These are phyloP conservation scores for Xerocomellus intermedius DNA, from an alignment of 768 basidiomycete species.

Conservation along the genomic window DNA sequence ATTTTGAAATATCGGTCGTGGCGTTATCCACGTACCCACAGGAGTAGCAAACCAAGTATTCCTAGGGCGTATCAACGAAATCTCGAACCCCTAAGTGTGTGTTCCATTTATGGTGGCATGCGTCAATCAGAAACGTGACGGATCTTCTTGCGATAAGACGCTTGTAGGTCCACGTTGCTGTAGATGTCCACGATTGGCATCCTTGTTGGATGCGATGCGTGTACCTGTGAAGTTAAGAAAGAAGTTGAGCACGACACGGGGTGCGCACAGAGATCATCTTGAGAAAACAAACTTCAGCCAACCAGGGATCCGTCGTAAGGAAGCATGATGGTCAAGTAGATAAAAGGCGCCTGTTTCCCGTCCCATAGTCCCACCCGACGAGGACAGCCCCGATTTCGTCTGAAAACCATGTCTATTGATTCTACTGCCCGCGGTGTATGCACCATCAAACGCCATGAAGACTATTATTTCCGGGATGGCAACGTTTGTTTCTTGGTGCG, in stretches of 20 bases:
- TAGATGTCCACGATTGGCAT: constrained; percentile 1
- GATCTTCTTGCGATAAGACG: constrained; percentile 19
- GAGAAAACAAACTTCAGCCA: constrained; percentile 10
- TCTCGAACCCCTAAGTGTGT: neutral
- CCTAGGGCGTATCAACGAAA: neutral
- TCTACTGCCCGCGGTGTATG: constrained; percentile 7
- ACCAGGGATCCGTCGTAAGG: neutral
- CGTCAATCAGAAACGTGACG: constrained; percentile 1
- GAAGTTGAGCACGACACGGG: constrained; percentile 13
- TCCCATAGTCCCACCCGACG: neutral
- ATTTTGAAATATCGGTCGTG: constrained; percentile 3
- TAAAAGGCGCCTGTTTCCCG: constrained; percentile 8
- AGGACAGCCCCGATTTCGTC: neutral
- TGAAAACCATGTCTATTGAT: neutral
- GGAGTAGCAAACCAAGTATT: neutral
- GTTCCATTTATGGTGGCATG: neutral
- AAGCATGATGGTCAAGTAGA: constrained; percentile 5
- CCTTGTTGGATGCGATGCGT: neutral
- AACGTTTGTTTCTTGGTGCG: constrained; percentile 55
- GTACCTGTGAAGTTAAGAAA: neutral
- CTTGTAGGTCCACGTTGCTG: constrained; percentile 25
- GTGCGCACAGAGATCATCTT: constrained; percentile 5
- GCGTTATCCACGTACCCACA: neutral
- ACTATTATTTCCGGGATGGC: constrained; percentile 54
- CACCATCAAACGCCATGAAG: constrained; percentile 23